phyloP scores from a whole-genome alignment of 2,329 filamentous ascomycete genomes.

The Zarea fungicola region DNA sequence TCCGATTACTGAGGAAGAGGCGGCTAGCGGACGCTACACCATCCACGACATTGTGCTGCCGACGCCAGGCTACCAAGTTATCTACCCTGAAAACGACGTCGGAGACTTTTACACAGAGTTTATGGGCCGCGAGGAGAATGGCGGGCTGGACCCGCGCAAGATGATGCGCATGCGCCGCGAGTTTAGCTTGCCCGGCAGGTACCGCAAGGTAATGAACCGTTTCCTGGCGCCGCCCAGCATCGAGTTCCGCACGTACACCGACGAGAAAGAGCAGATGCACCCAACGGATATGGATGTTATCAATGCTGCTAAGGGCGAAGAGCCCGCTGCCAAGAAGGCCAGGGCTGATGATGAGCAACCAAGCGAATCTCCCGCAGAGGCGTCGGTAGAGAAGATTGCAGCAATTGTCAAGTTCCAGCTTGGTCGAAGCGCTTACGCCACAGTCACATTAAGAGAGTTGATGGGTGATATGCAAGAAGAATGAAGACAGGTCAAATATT shows the following conservation, averaged over 20 bases:
- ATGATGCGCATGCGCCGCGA: constrained; percentile 87
- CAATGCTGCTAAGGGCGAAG: constrained; percentile 28
- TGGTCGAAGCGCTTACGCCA: constrained; percentile 76
- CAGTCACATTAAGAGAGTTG: constrained; percentile 74
- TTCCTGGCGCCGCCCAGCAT: constrained; percentile 62
- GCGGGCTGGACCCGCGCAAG: constrained; percentile 70
- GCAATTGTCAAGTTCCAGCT: constrained; percentile 72
- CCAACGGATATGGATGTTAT: constrained; percentile 77
- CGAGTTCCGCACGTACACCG: constrained; percentile 63
- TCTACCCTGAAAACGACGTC: constrained; percentile 79
- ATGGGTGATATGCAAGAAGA: constrained; percentile 46
- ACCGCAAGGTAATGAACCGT: constrained; percentile 75
- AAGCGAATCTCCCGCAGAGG: constrained; percentile 22
- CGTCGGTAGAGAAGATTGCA: constrained; percentile 43
- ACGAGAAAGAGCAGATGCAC: constrained; percentile 77
- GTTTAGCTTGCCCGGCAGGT: constrained; percentile 81
- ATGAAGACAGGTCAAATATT: not conserved
- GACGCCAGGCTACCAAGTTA: constrained; percentile 83
- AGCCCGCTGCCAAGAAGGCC: constrained; percentile 14
- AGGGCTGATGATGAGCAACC: constrained; percentile 20
- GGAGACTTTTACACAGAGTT: constrained; percentile 80
- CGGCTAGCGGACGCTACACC: constrained; percentile 65
- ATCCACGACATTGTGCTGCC: constrained; percentile 90
- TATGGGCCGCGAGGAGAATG: constrained; percentile 76
- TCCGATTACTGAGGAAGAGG: constrained; percentile 71